Percentiles rank a stretch among this genome's conserved stretches.
Evolutionary conservation across 805 yeast genomes (phyloP).

Genomic region (Myxozyma neotropica): DNA sequence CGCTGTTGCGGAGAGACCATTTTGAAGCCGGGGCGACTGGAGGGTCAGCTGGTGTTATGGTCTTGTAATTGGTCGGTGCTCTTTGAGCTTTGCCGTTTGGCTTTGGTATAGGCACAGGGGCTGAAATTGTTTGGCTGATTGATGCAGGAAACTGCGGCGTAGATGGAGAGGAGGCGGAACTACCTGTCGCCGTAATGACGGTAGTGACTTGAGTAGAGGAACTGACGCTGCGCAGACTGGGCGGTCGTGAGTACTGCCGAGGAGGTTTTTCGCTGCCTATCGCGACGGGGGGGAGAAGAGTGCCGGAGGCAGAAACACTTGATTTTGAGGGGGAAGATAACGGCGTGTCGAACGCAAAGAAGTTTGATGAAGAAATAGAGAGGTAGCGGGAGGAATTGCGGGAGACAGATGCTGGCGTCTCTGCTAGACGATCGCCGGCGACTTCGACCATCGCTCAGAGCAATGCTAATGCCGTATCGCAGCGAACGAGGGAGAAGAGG

Average conservation of each 20-base stretch:
- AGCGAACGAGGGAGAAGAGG: not conserved
- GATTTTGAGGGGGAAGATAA: constrained; percentile 1
- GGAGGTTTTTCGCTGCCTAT: constrained; percentile 1
- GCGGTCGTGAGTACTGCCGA: constrained; percentile 22
- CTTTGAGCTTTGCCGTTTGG: not conserved
- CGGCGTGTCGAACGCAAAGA: constrained; percentile 14
- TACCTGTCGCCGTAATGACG: constrained; percentile 28
- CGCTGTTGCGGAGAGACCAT: constrained; percentile 10
- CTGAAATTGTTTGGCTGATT: not conserved
- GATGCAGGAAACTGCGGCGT: constrained; percentile 10
- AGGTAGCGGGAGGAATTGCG: constrained; percentile 10
- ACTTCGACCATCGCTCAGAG: constrained; percentile 12
- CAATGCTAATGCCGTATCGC: not conserved
- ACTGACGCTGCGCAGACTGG: constrained; percentile 26
- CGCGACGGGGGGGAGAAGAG: constrained; percentile 7
- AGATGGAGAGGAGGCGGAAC: constrained; percentile 21
- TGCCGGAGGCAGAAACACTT: not conserved
- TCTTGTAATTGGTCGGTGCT: constrained; percentile 6
- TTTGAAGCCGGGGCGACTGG: constrained; percentile 6
- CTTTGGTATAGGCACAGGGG: constrained; percentile 20
- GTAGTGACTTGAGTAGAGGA: constrained; percentile 28
- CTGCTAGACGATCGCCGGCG: constrained; percentile 8
- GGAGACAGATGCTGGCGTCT: not conserved
- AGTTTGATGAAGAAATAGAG: constrained; percentile 4
- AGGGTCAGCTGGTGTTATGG: constrained; percentile 11